Evolutionary conservation across 805 yeast species (phyloP).

Genomic region (Lipomyces mesembrius): DNA sequence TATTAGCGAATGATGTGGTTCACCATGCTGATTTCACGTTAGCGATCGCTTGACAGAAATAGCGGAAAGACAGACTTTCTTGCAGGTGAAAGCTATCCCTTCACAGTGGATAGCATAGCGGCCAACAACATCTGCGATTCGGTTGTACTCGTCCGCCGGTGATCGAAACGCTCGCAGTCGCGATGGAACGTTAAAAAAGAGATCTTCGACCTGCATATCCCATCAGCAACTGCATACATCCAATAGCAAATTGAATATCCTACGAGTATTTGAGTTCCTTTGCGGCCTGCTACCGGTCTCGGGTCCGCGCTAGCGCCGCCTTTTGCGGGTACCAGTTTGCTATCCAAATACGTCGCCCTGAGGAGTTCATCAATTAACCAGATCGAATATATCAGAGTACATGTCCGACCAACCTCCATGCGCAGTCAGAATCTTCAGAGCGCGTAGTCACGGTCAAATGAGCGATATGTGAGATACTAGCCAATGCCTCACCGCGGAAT

Average conservation of each 20-base stretch:
- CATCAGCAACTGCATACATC: not conserved
- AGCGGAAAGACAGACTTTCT: conserved; percentile 48
- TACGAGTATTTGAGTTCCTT: conserved; percentile 74
- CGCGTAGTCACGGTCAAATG: conserved; percentile 81
- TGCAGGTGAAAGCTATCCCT: conserved; percentile 75
- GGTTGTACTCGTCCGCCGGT: conserved; percentile 72
- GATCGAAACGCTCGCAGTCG: conserved; percentile 69
- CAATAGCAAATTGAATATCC: not conserved
- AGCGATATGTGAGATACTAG: conserved; percentile 89
- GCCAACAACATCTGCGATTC: conserved; percentile 80
- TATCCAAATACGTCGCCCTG: conserved; percentile 65
- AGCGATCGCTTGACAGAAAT: not conserved
- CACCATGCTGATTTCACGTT: conserved; percentile 56
- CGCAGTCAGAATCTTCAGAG: conserved; percentile 62
- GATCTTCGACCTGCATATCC: conserved; percentile 67
- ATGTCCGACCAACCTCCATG: conserved; percentile 58
- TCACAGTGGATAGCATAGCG: conserved; percentile 77
- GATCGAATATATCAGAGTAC: not conserved
- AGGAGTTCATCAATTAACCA: not conserved
- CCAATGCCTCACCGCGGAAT: conserved; percentile 95
- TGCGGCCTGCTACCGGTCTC: conserved; percentile 79
- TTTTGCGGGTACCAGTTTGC: conserved; percentile 57
- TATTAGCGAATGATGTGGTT: conserved; percentile 66
- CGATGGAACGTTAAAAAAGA: conserved; percentile 86
- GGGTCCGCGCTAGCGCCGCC: conserved; percentile 53